Evolutionary conservation across 768 basidiomycete species (phyloP).

Genomic region (Galerina sulciceps): DNA sequence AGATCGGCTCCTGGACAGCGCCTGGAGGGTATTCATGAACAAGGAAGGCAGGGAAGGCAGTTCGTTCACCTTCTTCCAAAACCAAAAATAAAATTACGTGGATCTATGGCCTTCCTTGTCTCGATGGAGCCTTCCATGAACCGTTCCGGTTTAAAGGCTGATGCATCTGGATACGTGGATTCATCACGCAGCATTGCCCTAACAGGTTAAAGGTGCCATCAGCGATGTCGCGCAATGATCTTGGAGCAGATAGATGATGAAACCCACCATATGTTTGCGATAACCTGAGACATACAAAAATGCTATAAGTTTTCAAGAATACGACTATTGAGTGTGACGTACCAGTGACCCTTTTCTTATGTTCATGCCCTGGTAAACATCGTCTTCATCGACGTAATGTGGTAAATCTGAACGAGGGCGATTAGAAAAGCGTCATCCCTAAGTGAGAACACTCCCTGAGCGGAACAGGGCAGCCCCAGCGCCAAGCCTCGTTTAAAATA

Average conservation of each 20-base stretch:
- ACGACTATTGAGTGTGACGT: not conserved
- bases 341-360: constrained; percentile 26
- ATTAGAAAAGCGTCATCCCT: not conserved
- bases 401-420: constrained; percentile 18
- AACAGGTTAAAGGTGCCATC: not conserved
- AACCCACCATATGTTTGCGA: constrained; percentile 39
- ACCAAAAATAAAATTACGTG: constrained; percentile 13
- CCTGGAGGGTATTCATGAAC: constrained; percentile 3
- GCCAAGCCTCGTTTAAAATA: not conserved
- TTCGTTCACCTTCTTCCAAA: constrained; percentile 12
- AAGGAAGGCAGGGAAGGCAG: not conserved
- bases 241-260: not conserved
- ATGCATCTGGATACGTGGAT: constrained; percentile 38
- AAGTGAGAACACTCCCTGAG: constrained; percentile 3
- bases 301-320: not conserved
- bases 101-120: not conserved
- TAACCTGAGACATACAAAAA: constrained; percentile 17
- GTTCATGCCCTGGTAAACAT: constrained; percentile 34
- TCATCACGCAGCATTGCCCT: constrained; percentile 47
- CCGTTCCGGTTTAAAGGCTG: constrained; percentile 41
- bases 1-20: constrained; percentile 28
- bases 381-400: constrained; percentile 29
- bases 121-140: constrained; percentile 26
- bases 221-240: not conserved
- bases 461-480: constrained; percentile 20